Conservation (phyloP, 306 rosid species). For the Acmispon strigosus region DNA sequence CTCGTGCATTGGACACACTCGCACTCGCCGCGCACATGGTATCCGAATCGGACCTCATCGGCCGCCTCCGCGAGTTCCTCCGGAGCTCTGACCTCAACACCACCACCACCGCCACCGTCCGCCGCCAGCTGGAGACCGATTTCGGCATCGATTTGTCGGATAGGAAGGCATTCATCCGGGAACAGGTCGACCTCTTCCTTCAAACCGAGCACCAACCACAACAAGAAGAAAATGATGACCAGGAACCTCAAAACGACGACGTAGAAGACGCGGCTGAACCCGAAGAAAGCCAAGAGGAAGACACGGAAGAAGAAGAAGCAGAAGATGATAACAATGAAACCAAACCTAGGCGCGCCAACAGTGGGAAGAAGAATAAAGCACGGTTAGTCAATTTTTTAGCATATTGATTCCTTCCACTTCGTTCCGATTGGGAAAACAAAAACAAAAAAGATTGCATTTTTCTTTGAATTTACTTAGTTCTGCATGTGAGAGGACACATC, state of each 20-base stretch:
- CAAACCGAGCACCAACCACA: slow-evolving; percentile 31
- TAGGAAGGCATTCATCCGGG: slow-evolving; percentile 59
- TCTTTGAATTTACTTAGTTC: not conserved
- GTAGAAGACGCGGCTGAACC: slow-evolving; percentile 12
- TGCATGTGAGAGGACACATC: not conserved
- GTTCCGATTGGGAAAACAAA: not conserved
- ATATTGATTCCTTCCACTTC: not conserved
- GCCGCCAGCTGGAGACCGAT: slow-evolving; percentile 66
- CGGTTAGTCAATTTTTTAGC: slow-evolving; percentile 39
- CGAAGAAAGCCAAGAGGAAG: slow-evolving; percentile 30
- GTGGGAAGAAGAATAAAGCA: slow-evolving; percentile 31
- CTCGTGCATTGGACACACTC: slow-evolving; percentile 17
- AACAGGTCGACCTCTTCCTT: slow-evolving; percentile 69
- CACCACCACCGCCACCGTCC: slow-evolving; percentile 61
- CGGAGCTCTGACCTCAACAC: slow-evolving; percentile 63
- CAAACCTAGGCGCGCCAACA: slow-evolving; percentile 23
- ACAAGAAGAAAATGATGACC: not conserved
- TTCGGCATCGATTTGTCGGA: slow-evolving; percentile 64
- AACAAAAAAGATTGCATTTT: not conserved
- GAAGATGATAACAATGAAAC: slow-evolving; percentile 2
- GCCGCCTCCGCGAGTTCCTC: slow-evolving; percentile 67
- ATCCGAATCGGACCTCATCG: slow-evolving; percentile 73
- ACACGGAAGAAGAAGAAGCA: slow-evolving; percentile 21
- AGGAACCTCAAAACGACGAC: slow-evolving; percentile 14
- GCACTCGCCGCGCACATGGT: slow-evolving; percentile 36